Base-by-base conservation (phyloP, 2,329 filamentous ascomycete species). In the Pyricularia sp. region DNA sequence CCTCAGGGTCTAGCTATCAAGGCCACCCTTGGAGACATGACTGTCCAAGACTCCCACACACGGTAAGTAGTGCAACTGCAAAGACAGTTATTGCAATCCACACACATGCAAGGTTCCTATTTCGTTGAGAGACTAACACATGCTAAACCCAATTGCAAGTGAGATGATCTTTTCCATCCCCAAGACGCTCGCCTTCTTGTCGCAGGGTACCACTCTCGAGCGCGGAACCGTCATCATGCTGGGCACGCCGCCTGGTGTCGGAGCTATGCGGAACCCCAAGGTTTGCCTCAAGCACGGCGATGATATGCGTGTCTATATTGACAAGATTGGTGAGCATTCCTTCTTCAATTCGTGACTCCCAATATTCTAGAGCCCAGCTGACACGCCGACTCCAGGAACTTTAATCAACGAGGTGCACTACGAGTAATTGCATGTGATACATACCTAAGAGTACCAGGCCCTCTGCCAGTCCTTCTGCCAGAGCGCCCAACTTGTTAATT, bases 241-340 rank as follows among this genome's bases (percentile, higher is more conserved):
- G 1, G 79, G 80, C 4, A 82, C 81, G 1, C 77, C 77, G 0
- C 76, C 78, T 0, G 81, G 81, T 28, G 80, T 83, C 23, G 81
- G 81, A 5, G 76, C 77, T 3, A 78, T 79, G 72, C 75, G 78
- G 42, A 76, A 78, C 33, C 79, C 80, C 67, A 71, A 71, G 69
- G 68, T 73, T 26, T 59, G 66, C 59, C 67, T 73, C 4, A 58
- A 72, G 55, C 68, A 72, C 69, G 70, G 65, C 17, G 72, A 73
- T 67, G 72, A 72, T 67, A 79, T 81, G 66, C 72, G 76, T 42
- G 77, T 81, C 3, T 73, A 78, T 65, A 78, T 81, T 71, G 75
- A 77, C 42, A 67, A 73, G 65, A 77, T 80, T 58, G 79, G 78
- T 14, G 76, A 31, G 65, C 3, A 17, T 64, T 64, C 6, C 17